Base-by-base conservation (phyloP, 2,329 filamentous ascomycete species). In the Ophiostoma ips region DNA sequence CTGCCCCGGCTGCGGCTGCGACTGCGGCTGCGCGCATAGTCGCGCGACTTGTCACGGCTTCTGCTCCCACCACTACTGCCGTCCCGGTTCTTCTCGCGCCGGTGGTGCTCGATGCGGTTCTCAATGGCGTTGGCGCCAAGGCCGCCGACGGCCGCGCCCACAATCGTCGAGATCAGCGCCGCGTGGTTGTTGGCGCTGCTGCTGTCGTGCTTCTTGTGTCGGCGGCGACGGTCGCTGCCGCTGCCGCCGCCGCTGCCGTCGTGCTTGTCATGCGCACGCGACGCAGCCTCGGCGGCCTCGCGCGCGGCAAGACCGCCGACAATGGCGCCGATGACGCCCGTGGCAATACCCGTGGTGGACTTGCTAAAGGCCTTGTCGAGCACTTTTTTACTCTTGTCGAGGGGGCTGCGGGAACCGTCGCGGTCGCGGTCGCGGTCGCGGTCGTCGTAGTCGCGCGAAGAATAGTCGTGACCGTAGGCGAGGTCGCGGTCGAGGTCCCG, bases 81-180 rank as follows among this genome's bases (percentile, higher is more conserved):
- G n/a, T 52, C 47, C 11, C 35, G 11, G 18, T 57, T 55, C 31
- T 60, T 59, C 13, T 63, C 62, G 12, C 62, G 61, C 7, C 63
- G 62, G 11, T 61, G 61, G 47, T 61, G 59, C 56, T 71, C 69
- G 11, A 72, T 59, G 43, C 63, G 63, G 54, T 66, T 69, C 55
- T 71, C 68, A 34, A 74, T 58, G 13, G 69, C 71, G 49, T 74
- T 77, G 12, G 73, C 74, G 5, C 72, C 73, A 10, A 78, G 64
- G 3, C 73, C 74, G 3, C 73, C 74, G 0, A 75, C 72, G 3
- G 75, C 71, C 1, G 73, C 75, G 2, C 75, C 74, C 3, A 77
- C 65, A 10, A 77, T 62, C 10, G 75, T 75, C 3, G 71, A 70
- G 15, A 76, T 59, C 48, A 71, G 60, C 46, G 63, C 62, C 33